Base-by-base conservation (phyloP, 2,329 filamentous ascomycete genomes). In the Epichloe bromicola region DNA sequence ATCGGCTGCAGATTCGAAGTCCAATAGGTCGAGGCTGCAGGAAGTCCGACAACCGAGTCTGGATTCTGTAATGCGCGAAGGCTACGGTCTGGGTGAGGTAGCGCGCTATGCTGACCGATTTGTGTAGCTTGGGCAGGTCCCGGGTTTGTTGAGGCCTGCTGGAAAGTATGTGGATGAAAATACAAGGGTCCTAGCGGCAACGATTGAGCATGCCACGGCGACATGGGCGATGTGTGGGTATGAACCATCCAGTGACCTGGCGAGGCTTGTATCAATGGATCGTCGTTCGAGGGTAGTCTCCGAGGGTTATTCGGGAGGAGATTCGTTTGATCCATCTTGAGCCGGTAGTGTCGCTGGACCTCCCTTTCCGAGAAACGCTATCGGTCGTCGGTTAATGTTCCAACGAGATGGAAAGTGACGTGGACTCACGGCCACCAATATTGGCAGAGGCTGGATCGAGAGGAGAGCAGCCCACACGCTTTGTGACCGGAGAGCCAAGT, bases 311-410 rank as follows among this genome's bases (percentile, higher is more conserved):
- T 55, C 44, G 59, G 46, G 38, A 60, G 51, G 50, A 58, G 60
- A 36, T 63, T 59, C 55, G 60, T 59, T 15, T 56, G 59, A 55
- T 63, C 61, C 61, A 63, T 63, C 45, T 53, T 50, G 50, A 36
- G 38, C 48, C 26, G 30, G 23, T 36, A 34, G 33, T 23, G 43
- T 48, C 51, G 38, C 44, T 34, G 23, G 48, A 7, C 15, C 17
- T 39, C 26, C 26, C 44, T 20, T 14, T 44, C 34, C 33, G 14
- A 39, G 19, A 26, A 17, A 43, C 34, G 20, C n/a, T 23, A 20
- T 12, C 19, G 47, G 30, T 36, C 23, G 42, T n/a, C 15, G 12
- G 5, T 26, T 26, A 14, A 14, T 34, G 40, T 23, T 20, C 12
- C 19, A 43, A 23, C n/a, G 7, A 14, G 37, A 11, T n/a, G 26